Conservation (phyloP, 106 monocot species). For the Alisma plantagoaquatica region DNA sequence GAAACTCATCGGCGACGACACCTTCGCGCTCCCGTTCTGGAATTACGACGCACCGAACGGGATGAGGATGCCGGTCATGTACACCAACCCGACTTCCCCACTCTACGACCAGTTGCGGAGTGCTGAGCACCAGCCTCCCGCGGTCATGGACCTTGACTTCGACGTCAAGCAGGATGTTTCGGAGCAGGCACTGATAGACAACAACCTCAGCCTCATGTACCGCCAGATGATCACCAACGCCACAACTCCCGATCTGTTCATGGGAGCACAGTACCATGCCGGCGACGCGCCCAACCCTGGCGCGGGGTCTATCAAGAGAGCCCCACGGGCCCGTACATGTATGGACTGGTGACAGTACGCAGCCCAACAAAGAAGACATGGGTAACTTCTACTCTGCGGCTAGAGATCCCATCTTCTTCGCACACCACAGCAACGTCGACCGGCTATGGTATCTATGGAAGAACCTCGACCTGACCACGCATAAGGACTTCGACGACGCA, state of each 20-base stretch:
- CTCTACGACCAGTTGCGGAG: slow-evolving; percentile 19
- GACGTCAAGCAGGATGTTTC: background rate
- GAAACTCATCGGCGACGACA: slow-evolving; percentile 27
- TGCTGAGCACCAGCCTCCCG: slow-evolving; percentile 10
- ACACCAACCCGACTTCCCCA: slow-evolving; percentile 2
- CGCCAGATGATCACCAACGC: slow-evolving; percentile 27
- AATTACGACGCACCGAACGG: slow-evolving; percentile 27
- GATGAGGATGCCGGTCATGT: slow-evolving; percentile 18
- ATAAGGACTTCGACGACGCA: background rate
- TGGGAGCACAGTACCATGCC: slow-evolving; percentile 11
- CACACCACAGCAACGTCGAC: slow-evolving; percentile 23
- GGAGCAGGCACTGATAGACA: slow-evolving; percentile 11
- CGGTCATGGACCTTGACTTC: slow-evolving; percentile 24
- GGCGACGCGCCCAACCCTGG: slow-evolving; percentile 14
- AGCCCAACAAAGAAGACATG: slow-evolving; percentile 17
- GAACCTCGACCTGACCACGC: background rate
- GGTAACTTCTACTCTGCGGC: slow-evolving; percentile 22
- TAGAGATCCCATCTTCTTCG: slow-evolving; percentile 20
- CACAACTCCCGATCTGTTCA: slow-evolving; percentile 17
- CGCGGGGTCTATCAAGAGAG: slow-evolving; percentile 9
- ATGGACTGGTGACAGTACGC: slow-evolving; percentile 4
- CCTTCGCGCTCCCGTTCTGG: slow-evolving; percentile 38
- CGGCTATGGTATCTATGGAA: background rate
- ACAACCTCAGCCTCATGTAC: slow-evolving; percentile 57
- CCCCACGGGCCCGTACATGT: slow-evolving; percentile 17